Evolutionary conservation across 495 filamentous ascomycete genomes (phyloP).

Genomic region (Baudoinia panamericana): DNA sequence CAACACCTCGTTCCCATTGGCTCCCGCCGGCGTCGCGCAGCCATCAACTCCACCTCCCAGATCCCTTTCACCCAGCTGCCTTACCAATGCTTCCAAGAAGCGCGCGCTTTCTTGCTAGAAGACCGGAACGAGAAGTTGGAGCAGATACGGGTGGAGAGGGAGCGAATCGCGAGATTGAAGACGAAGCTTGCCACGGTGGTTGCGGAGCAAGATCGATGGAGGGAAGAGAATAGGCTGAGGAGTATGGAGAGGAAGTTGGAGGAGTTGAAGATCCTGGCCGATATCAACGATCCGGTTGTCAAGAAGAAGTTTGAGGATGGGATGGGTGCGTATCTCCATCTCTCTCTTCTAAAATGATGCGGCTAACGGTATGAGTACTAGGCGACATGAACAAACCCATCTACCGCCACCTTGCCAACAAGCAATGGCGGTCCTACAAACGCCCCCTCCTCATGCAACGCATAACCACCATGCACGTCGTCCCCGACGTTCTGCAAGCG

Average conservation of each 20-base stretch:
- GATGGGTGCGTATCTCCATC: constrained; percentile 43
- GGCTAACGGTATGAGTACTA: constrained; percentile 30
- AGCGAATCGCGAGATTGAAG: constrained; percentile 45
- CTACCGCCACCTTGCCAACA: constrained; percentile 79
- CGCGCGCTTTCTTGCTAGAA: constrained; percentile 62
- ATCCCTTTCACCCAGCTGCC: constrained; percentile 87
- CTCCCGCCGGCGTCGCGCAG: constrained; percentile 70
- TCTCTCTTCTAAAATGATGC: not conserved
- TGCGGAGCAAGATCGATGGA: constrained; percentile 36
- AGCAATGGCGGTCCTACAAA: constrained; percentile 74
- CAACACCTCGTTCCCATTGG: constrained; percentile 42
- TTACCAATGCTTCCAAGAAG: constrained; percentile 96
- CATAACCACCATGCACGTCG: constrained; percentile 72
- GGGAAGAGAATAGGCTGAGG: constrained; percentile 49
- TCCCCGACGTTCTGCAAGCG: constrained; percentile 83
- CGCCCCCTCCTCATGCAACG: constrained; percentile 68
- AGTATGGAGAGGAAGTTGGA: constrained; percentile 65
- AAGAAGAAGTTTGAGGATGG: constrained; percentile 95
- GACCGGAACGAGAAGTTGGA: constrained; percentile 71
- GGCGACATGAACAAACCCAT: constrained; percentile 94
- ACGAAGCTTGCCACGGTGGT: constrained; percentile 44
- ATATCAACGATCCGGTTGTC: constrained; percentile 89
- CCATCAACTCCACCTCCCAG: constrained; percentile 50
- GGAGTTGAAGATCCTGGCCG: constrained; percentile 71
- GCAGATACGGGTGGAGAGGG: constrained; percentile 39